These are phyloP conservation scores for Aureobasidium uvarum DNA, from an alignment of 2,329 filamentous ascomycete species.

Conservation along the genomic window DNA sequence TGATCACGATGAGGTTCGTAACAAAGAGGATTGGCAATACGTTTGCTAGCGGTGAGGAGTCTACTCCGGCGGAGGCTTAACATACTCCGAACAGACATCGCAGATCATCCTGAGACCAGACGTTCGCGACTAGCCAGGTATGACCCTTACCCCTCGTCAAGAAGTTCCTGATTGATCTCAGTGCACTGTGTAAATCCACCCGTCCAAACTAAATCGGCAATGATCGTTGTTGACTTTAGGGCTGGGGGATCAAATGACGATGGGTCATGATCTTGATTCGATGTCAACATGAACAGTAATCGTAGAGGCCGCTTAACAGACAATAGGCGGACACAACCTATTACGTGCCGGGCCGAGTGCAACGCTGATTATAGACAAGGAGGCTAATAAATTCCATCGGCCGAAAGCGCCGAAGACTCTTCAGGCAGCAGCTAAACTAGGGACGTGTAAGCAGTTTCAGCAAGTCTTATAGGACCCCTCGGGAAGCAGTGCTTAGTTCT, in stretches of 20 bases:
- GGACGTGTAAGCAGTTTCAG: background rate
- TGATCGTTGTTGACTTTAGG: background rate
- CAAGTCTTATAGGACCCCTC: background rate
- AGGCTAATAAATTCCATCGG: background rate
- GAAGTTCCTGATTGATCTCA: background rate
- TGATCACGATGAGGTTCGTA: too few species aligned
- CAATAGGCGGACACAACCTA: background rate
- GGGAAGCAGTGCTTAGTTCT: background rate
- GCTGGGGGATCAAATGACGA: background rate
- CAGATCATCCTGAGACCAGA: background rate
- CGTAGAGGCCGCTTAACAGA: background rate
- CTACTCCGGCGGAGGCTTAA: background rate
- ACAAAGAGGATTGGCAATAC: background rate
- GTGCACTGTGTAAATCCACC: background rate
- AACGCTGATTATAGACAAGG: background rate
- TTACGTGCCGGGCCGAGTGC: background rate
- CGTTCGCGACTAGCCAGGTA: background rate
- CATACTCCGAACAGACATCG: background rate
- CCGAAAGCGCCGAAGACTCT: background rate
- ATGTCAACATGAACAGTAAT: background rate
- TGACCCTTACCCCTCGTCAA: background rate
- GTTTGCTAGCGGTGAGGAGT: background rate
- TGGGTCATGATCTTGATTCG: too few species aligned
- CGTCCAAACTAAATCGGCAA: background rate
- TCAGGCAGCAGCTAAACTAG: background rate